phyloP scores from a whole-genome alignment of 805 yeast genomes.

The Metschnikowia santaceciliae region DNA sequence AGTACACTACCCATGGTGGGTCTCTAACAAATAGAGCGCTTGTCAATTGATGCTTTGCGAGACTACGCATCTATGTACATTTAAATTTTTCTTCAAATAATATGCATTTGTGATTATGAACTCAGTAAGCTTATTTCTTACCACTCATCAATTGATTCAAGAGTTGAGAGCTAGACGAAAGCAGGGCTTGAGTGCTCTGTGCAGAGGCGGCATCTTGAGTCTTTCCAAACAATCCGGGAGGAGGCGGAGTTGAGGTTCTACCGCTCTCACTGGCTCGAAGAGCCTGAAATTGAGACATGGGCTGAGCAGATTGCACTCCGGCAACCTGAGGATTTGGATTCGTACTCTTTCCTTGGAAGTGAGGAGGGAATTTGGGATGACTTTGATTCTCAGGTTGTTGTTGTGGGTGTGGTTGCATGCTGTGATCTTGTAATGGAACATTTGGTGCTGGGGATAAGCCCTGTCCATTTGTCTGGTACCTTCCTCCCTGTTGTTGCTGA shows the following conservation, averaged over 20 bases:
- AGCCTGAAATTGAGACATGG: slow-evolving; percentile 22
- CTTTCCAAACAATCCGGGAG: slow-evolving; percentile 59
- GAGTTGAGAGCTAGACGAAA: slow-evolving; percentile 70
- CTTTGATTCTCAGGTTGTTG: not conserved
- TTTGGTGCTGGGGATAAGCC: not conserved
- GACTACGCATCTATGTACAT: not conserved
- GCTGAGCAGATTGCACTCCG: slow-evolving; percentile 11
- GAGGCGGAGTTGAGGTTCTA: slow-evolving; percentile 58
- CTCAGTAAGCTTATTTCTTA: slow-evolving; percentile 37
- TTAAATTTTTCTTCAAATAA: not conserved
- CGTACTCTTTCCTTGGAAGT: slow-evolving; percentile 1
- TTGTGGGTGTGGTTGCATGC: not conserved
- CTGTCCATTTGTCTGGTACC: not conserved
- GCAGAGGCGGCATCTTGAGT: slow-evolving; percentile 10
- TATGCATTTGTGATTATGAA: not conserved
- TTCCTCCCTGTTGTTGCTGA: slow-evolving; percentile 5
- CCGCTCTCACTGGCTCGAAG: slow-evolving; percentile 31
- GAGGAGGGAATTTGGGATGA: slow-evolving; percentile 3
- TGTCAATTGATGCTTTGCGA: not conserved
- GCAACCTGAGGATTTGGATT: not conserved
- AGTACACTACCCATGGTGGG: too few species aligned
- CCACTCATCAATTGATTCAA: slow-evolving; percentile 84
- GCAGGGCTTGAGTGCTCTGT: slow-evolving; percentile 15
- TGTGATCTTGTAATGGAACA: not conserved
- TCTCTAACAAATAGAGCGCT: not conserved